These are phyloP conservation scores for Thalassiosira allenii DNA, from an alignment of 352 stramenopile species.

Conservation along the genomic window DNA sequence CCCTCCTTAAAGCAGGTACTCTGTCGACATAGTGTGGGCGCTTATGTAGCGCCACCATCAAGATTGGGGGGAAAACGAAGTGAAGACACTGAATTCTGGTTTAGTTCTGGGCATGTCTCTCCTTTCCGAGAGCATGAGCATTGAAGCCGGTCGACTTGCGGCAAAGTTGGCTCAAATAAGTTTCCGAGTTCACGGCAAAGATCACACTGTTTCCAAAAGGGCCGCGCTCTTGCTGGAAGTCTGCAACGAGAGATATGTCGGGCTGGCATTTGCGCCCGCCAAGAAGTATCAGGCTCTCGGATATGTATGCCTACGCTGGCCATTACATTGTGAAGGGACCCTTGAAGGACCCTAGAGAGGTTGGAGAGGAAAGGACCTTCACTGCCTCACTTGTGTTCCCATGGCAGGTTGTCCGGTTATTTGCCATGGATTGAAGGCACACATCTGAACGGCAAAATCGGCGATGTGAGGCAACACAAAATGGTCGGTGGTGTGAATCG, in stretches of 20 bases:
- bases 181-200: background rate
- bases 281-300: background rate
- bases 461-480: background rate
- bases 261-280: background rate
- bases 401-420: background rate
- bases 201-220: background rate
- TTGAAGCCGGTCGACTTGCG: background rate
- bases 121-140: too few relatives aligned
- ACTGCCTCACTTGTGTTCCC: background rate
- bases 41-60: too few relatives aligned
- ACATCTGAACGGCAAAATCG: conserved; percentile 9
- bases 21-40: too few relatives aligned
- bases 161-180: background rate
- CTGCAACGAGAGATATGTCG: background rate
- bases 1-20: too few relatives aligned
- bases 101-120: too few relatives aligned
- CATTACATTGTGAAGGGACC: conserved; percentile 1
- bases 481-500: background rate
- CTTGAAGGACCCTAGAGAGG: background rate
- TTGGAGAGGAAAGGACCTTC: background rate
- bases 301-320: background rate
- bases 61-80: too few relatives aligned
- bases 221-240: background rate
- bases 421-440: background rate
- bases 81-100: too few relatives aligned